phyloP scores from a whole-genome alignment of 140 eudicot species.

The Oenanthe javanica region DNA sequence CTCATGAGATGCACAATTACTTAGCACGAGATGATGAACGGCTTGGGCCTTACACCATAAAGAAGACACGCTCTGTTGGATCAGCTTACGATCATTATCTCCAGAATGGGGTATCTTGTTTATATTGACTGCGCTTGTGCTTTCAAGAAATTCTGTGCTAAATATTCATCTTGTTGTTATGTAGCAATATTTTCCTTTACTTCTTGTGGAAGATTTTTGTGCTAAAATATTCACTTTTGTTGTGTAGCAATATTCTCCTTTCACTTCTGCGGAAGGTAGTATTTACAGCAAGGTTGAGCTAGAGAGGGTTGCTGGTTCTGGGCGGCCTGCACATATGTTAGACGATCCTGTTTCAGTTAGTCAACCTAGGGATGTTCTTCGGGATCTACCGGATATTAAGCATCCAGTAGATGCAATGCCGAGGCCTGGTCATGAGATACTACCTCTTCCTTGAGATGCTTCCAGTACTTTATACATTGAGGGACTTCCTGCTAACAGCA shows the following conservation, averaged over 20 bases:
- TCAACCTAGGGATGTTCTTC: conserved; percentile 30
- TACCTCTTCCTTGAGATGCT: conserved; percentile 63
- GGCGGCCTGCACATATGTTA: conserved; percentile 18
- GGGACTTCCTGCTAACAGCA: conserved; percentile 62
- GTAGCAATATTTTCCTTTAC: conserved; percentile 25
- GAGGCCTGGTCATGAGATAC: conserved; percentile 33
- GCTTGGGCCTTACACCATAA: conserved; percentile 24
- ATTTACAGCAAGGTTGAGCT: conserved; percentile 27
- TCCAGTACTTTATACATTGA: conserved; percentile 52
- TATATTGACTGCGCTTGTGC: neutral
- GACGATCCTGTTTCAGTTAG: conserved; percentile 24
- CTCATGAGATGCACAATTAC: conserved; percentile 31
- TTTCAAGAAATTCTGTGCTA: neutral
- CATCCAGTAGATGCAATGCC: conserved; percentile 28
- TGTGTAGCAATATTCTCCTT: conserved; percentile 28
- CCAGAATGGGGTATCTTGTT: conserved; percentile 33
- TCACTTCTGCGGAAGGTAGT: conserved; percentile 37
- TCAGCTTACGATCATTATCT: conserved; percentile 72
- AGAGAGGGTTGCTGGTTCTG: conserved; percentile 22
- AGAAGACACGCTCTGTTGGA: conserved; percentile 46
- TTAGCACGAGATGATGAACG: conserved; percentile 30
- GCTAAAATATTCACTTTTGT: conserved; percentile 5
- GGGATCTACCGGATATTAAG: conserved; percentile 25
- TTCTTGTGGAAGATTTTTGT: conserved; percentile 6
- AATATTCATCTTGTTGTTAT: conserved; percentile 8